Evolutionary conservation across 208 protist genomes (phyloP), one percentile per base, ranked within the genome.

Genomic region (Leptomonas pyrrhocoris): DNA sequence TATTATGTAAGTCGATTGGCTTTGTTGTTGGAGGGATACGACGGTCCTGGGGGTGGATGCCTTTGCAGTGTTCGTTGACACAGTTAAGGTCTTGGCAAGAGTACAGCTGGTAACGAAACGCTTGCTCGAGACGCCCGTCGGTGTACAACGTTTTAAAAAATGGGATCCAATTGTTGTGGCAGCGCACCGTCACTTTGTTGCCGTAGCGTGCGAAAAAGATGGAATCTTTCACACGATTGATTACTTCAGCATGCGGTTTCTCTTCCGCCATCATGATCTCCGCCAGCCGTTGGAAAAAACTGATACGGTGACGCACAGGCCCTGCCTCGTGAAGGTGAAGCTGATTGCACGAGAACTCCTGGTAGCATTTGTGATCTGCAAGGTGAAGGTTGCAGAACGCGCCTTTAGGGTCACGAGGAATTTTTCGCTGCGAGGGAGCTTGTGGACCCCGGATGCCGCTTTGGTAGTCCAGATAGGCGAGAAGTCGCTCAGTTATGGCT

Each of bases 101-200:
- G 54, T 78, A 85, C 46, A 81, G 66, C 53, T 89, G 80, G 27
- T 74, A 59, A 27, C 90, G 90, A 68, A 95, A 92, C 18, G 90
- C 90, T 50, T 95, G 90, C 40, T 88, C 85, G 11, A 95, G 81
- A 9, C 90, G 80, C 9, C 90, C 90, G 34, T 90, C 90, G 0
- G 90, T 95, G 73, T 92, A 95, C 9, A 93, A 27, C 7, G 90
- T 95, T 67, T 95, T 95, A 59, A 95, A 95, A 62, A 95, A 95
- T 1, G 90, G 90, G 82, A 93, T 89, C 82, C 84, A 92, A 62
- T 68, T 90, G 25, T 81, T 84, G 75, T 88, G 79, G 56, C 77
- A 95, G 5, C 86, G 80, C 23, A 95, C 90, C 3, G 90, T 95
- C 4, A 95, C 90, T 53, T 93, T 95, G 61, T 95, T 95, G 38